phyloP scores from a whole-genome alignment of 176 grass and related monocot genomes.

The Calamus simplicifolius region DNA sequence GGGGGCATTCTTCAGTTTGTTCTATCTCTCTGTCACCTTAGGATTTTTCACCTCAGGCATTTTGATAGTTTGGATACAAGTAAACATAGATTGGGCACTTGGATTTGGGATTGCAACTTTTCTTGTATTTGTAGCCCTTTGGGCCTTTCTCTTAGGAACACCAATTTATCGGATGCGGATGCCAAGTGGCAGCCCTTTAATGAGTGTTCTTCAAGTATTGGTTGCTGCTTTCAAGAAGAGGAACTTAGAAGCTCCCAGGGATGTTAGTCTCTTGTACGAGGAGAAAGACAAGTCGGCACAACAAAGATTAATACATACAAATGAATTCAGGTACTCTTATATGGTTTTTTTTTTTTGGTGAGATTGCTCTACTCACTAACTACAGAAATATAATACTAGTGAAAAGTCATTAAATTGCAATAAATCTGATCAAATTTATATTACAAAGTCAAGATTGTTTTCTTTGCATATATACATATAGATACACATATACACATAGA shows the following conservation, averaged over 20 bases:
- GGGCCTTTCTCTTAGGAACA: conserved; percentile 55
- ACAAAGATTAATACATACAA: too few relatives aligned
- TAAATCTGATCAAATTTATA: too few relatives aligned
- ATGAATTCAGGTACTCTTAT: too few relatives aligned
- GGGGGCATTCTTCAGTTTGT: conserved; percentile 75
- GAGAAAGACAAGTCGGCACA: conserved; percentile 17
- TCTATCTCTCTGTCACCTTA: conserved; percentile 65
- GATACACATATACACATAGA: too few relatives aligned
- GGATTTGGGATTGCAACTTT: conserved; percentile 68
- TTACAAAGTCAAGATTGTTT: too few relatives aligned
- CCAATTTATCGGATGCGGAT: conserved; percentile 59
- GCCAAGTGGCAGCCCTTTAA: conserved; percentile 83
- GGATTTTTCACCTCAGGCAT: conserved; percentile 74
- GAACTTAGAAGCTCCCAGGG: conserved; percentile 32
- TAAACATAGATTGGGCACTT: conserved; percentile 71
- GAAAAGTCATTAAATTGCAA: too few relatives aligned
- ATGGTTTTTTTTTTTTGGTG: too few relatives aligned
- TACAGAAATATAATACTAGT: too few relatives aligned
- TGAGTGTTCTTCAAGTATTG: conserved; percentile 54
- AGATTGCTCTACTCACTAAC: too few relatives aligned
- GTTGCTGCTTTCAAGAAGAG: conserved; percentile 67
- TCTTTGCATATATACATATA: too few relatives aligned
- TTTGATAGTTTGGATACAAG: conserved; percentile 74
- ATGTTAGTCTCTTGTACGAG: conserved; percentile 47
- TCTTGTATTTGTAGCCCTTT: conserved; percentile 47